Evolutionary conservation across 306 rosid genomes (phyloP), one percentile per base, ranked within the genome.

Genomic region (Vigna trinervia): DNA sequence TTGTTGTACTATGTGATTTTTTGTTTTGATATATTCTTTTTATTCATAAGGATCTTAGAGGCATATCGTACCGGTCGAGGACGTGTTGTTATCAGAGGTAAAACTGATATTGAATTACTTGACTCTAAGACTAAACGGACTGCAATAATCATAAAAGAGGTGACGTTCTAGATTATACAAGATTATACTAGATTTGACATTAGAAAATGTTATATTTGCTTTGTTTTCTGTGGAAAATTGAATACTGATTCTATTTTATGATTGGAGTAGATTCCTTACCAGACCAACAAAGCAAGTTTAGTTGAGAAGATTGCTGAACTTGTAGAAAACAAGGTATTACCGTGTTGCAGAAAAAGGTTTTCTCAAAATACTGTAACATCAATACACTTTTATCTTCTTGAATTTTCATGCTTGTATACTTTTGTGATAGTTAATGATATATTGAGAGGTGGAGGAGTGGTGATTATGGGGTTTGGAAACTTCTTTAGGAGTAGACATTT

Each of bases 301-400:
- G 97, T 95, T 86, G 89, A 89, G 88, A 95, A 89, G 97, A 95
- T 95, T 77, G 99, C 99, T 5, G 96, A 95, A 64, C 97, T 89
- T 62, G 99, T 95, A 75, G 97, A 95, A 84, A 88, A 69, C 74
- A 95, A 90, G 99, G 99, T 95, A 85, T 81, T 51, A 12, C 50
- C 47, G 4, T 71, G 43, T 68, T 73, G 65, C 22, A 71, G 12
- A 59, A 63, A 51, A 28, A 7, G 19, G 6, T n/a, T 71, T 19
- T 15, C 36, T 47, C 54, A 46, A n/a, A 70, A 57, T 78, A 50
- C 7, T 43, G 17, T 38, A 67, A 57, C 20, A 36, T 34, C 78
- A 20, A 19, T 76, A 58, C 77, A 43, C 13, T 43, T 20, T 12
- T 72, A 32, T 79, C 54, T 52, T 48, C 48, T 30, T 28, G 32